Conservation (phyloP, 2,329 filamentous ascomycete genomes). For the Exophiala spinifera region DNA sequence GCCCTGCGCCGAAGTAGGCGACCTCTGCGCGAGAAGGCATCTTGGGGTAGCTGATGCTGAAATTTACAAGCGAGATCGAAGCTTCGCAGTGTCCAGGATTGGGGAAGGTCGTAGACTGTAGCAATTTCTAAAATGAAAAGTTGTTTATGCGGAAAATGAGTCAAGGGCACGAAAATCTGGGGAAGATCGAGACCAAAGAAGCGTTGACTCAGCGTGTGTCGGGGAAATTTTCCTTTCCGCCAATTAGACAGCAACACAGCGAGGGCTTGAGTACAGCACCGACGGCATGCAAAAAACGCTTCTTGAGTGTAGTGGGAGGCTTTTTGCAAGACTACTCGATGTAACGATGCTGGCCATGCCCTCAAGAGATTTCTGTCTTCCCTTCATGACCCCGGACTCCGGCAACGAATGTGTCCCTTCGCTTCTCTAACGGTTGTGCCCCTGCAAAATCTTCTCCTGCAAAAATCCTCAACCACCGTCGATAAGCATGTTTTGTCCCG, state of each 20-base stretch:
- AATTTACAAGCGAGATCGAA: background rate
- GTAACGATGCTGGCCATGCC: too few relatives aligned
- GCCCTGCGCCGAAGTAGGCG: constrained; percentile 86
- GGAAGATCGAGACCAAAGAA: background rate
- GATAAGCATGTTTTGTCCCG: too few relatives aligned
- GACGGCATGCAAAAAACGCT: too few relatives aligned
- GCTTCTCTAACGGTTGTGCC: too few relatives aligned
- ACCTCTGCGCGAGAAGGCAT: constrained; percentile 75
- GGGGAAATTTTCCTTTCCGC: constrained; percentile 4
- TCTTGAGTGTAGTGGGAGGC: too few relatives aligned
- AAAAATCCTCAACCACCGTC: too few relatives aligned
- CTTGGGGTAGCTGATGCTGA: background rate
- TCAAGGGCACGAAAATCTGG: constrained; percentile 8
- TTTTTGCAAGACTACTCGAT: too few relatives aligned
- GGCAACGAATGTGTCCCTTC: too few relatives aligned
- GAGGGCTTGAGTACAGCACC: background rate
- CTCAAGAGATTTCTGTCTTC: too few relatives aligned
- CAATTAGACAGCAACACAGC: background rate
- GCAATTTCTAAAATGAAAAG: background rate
- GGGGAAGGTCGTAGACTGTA: too few relatives aligned
- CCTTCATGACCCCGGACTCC: too few relatives aligned
- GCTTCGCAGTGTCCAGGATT: background rate
- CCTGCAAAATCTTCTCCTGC: too few relatives aligned
- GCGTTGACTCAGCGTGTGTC: constrained; percentile 1
- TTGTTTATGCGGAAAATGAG: constrained; percentile 1